A percentile compares a stretch with the other conserved stretches of the same genome.
Evolutionary conservation across 2,329 filamentous ascomycete genomes (phyloP).

Genomic region (Trichoderma endophyticum): DNA sequence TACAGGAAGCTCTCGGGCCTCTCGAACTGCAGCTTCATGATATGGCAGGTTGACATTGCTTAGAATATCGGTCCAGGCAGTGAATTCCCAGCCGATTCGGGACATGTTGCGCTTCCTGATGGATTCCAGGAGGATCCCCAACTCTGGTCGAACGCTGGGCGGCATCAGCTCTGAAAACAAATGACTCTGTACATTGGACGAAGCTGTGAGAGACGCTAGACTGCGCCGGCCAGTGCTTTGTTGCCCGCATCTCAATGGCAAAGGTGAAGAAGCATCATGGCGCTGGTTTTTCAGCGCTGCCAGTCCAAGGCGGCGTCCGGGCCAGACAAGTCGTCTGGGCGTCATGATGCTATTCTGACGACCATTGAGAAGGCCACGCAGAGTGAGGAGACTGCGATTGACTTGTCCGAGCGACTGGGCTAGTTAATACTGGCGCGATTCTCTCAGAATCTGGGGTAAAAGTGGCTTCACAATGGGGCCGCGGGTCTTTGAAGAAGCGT

Average conservation of each 20-base stretch:
- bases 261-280: conserved; percentile 26
- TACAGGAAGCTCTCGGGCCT: conserved; percentile 44
- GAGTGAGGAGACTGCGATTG: background rate
- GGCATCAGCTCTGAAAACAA: conserved; percentile 19
- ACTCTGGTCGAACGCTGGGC: conserved; percentile 16
- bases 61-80: conserved; percentile 29
- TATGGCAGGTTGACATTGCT: conserved; percentile 21
- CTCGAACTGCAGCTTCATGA: conserved; percentile 28
- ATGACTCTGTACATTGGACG: conserved; percentile 6
- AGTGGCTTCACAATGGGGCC: conserved; percentile 17
- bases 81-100: conserved; percentile 27
- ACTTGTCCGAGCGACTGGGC: background rate
- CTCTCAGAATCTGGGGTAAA: conserved; percentile 20
- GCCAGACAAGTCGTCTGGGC: conserved; percentile 27
- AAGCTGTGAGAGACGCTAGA: conserved; percentile 24
- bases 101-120: conserved; percentile 31
- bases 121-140: conserved; percentile 31
- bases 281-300: conserved; percentile 21
- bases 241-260: conserved; percentile 25
- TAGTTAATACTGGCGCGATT: background rate
- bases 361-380: background rate
- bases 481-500: conserved; percentile 5
- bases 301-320: conserved; percentile 25
- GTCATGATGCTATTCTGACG: conserved; percentile 27
- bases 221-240: conserved; percentile 26